A percentile compares a stretch with the other conserved stretches of the same genome.
Evolutionary conservation across 305 asterid species (phyloP).

Genomic region (Euphrasia arctica): DNA sequence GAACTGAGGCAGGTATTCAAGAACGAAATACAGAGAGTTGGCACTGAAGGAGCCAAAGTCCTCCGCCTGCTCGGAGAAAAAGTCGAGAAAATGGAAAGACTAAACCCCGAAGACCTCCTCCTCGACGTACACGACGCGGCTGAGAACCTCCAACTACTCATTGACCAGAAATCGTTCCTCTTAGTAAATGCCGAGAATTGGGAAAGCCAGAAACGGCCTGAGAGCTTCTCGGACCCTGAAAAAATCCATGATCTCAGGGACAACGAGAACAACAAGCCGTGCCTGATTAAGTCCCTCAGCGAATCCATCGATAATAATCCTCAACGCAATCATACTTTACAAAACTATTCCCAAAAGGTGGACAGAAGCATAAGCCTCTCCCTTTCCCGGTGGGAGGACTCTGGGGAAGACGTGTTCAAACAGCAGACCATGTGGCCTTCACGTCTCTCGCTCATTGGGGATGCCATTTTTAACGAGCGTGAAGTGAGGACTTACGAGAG

Average conservation of each 20-base stretch:
- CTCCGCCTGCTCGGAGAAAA: slow-evolving; percentile 63
- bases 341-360: slow-evolving; percentile 33
- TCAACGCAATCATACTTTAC: slow-evolving; percentile 45
- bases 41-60: slow-evolving; percentile 74
- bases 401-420: slow-evolving; percentile 53
- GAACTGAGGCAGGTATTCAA: slow-evolving; percentile 70
- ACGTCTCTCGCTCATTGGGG: slow-evolving; percentile 69
- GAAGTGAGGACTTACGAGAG: slow-evolving; percentile 80
- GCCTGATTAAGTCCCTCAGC: slow-evolving; percentile 60
- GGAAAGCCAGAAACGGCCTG: slow-evolving; percentile 55
- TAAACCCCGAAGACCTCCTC: slow-evolving; percentile 48
- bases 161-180: slow-evolving; percentile 77
- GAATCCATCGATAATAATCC: slow-evolving; percentile 42
- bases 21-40: slow-evolving; percentile 67
- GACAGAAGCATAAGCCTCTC: slow-evolving; percentile 40
- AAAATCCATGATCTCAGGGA: slow-evolving; percentile 63
- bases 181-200: slow-evolving; percentile 73
- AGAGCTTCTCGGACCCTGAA: slow-evolving; percentile 51
- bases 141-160: slow-evolving; percentile 62
- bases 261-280: slow-evolving; percentile 49
- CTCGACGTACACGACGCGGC: slow-evolving; percentile 73
- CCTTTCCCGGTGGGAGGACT: slow-evolving; percentile 50
- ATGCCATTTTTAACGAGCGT: slow-evolving; percentile 57
- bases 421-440: slow-evolving; percentile 89
- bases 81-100: slow-evolving; percentile 87